phyloP scores from a whole-genome alignment of 2,329 filamentous ascomycete species.

The Apiospora sp. region DNA sequence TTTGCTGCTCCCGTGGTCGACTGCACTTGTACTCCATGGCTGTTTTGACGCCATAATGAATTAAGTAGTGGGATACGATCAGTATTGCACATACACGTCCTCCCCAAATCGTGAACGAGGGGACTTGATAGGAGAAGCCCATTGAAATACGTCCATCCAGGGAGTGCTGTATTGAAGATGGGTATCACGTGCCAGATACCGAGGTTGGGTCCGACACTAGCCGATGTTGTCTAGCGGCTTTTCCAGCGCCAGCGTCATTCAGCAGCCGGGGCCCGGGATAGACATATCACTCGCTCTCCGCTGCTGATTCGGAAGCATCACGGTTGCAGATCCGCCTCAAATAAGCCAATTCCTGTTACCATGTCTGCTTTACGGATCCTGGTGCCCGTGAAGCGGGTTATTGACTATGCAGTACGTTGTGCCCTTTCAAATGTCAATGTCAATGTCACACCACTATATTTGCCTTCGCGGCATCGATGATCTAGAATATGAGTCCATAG shows the following conservation, averaged over 20 bases:
- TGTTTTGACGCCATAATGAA: background rate
- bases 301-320: constrained; percentile 8
- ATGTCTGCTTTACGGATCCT: constrained; percentile 77
- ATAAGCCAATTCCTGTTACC: constrained; percentile 34
- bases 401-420: constrained; percentile 79
- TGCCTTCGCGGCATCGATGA: background rate
- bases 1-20: background rate
- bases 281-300: constrained; percentile 18
- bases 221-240: constrained; percentile 21
- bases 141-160: no score
- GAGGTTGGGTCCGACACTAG: constrained; percentile 24
- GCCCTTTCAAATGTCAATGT: constrained; percentile 13
- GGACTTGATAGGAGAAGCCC: background rate
- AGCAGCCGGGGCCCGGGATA: background rate
- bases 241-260: constrained; percentile 23
- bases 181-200: constrained; percentile 22
- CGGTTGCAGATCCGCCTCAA: constrained; percentile 30
- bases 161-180: background rate
- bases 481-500: background rate
- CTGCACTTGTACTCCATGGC: background rate
- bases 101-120: no score
- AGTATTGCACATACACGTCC: background rate
- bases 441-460: background rate
- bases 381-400: constrained; percentile 83
- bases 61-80: background rate